Conservation (phyloP, 2,329 filamentous ascomycete genomes). For the Trichoderma citrinoviride region DNA sequence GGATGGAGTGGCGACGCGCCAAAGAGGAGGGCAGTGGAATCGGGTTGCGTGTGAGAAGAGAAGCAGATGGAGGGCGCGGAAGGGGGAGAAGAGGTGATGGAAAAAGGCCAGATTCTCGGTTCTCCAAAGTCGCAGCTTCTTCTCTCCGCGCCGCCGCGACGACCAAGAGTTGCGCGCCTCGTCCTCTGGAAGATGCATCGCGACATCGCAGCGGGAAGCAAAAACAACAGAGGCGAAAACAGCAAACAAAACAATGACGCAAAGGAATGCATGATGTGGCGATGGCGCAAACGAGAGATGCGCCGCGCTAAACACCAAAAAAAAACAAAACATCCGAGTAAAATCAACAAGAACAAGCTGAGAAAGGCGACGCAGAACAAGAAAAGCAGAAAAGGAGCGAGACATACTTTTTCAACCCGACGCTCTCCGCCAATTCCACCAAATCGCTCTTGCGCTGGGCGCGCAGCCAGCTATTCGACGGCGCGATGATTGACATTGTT, state of each 20-base stretch:
- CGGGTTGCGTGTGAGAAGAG: neutral
- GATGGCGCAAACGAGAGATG: neutral
- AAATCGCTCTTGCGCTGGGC: conserved; percentile 81
- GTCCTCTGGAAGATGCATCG: neutral
- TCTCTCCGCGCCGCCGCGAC: neutral
- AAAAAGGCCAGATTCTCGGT: neutral
- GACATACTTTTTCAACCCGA: conserved; percentile 71
- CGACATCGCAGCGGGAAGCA: neutral
- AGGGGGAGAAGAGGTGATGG: neutral
- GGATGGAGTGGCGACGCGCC: neutral
- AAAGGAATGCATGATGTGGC: neutral
- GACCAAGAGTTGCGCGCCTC: conserved; percentile 6
- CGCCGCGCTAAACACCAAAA: neutral
- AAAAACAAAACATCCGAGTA: neutral
- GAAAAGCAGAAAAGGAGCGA: conserved; percentile 9
- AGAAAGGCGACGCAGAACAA: neutral
- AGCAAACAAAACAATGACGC: conserved; percentile 20
- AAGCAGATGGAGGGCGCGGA: neutral
- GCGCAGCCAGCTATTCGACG: conserved; percentile 67
- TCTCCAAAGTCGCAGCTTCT: neutral
- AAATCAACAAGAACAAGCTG: neutral
- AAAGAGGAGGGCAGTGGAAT: neutral
- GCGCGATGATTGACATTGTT: conserved; percentile 30
- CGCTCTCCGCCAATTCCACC: conserved; percentile 66
- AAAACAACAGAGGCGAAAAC: neutral